These are phyloP conservation scores for Cladosporium cucumerinum DNA, from an alignment of 2,329 filamentous ascomycete species.

Conservation along the genomic window DNA sequence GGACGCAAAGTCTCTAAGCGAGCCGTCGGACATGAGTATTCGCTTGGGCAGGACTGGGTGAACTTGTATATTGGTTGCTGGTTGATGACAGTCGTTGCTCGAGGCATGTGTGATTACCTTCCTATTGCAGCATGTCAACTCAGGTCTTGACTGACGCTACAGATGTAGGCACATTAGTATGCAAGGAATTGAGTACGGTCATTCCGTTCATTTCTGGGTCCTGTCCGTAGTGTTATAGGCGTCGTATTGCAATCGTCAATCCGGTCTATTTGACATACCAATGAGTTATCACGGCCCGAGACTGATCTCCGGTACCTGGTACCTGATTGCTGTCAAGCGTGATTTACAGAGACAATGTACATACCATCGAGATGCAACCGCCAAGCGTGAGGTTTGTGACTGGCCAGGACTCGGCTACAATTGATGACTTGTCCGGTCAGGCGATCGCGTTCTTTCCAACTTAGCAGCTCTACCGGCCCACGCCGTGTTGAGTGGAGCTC, in stretches of 20 bases:
- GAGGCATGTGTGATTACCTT: not conserved
- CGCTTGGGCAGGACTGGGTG: not conserved
- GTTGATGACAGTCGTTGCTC: not conserved
- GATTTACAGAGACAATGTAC: not conserved
- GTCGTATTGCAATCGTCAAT: not conserved
- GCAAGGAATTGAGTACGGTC: not conserved
- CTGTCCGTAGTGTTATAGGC: not conserved
- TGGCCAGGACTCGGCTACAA: not conserved
- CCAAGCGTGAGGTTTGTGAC: not conserved
- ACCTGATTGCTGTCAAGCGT: not conserved
- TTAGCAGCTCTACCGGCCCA: not conserved
- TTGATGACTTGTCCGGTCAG: not conserved
- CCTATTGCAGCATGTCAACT: not conserved
- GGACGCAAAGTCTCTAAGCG: not conserved
- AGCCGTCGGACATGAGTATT: not conserved
- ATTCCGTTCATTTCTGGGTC: not conserved
- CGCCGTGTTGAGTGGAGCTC: not conserved
- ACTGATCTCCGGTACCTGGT: not conserved
- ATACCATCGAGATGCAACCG: not conserved
- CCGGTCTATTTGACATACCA: not conserved
- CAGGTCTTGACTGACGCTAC: not conserved
- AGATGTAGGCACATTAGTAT: not conserved
- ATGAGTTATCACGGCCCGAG: not conserved
- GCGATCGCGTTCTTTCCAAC: not conserved
- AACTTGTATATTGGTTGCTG: not conserved